Conservation (phyloP, 2,329 filamentous ascomycete genomes). For the Ophiostoma ulmi region DNA sequence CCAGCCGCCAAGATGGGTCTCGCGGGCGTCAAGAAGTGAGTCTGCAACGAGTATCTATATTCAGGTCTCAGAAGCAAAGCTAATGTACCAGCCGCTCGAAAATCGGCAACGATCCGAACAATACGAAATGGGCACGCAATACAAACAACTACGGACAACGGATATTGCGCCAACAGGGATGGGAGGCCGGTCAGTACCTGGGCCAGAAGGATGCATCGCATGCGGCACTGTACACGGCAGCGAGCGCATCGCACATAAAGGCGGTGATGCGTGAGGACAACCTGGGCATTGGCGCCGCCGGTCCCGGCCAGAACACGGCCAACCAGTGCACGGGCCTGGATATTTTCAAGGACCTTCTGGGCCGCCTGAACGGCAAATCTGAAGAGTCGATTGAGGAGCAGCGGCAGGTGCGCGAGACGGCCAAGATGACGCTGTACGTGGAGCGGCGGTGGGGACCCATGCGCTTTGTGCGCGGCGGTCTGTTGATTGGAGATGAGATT, state of each 20-base stretch:
- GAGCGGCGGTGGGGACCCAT: constrained; percentile 72
- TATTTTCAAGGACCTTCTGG: constrained; percentile 78
- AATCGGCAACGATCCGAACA: constrained; percentile 88
- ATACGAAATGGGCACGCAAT: constrained; percentile 84
- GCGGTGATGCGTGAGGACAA: constrained; percentile 86
- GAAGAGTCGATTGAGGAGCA: constrained; percentile 68
- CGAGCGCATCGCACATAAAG: constrained; percentile 79
- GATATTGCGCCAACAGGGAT: constrained; percentile 83
- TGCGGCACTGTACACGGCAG: constrained; percentile 68
- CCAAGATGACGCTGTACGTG: constrained; percentile 68
- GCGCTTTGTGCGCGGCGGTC: constrained; percentile 82
- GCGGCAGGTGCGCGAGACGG: constrained; percentile 60
- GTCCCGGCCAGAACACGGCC: constrained; percentile 51
- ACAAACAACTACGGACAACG: constrained; percentile 81
- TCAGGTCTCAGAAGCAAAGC: not conserved
- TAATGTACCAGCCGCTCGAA: constrained; percentile 41
- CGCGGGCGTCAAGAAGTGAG: constrained; percentile 61
- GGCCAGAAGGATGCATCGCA: constrained; percentile 73
- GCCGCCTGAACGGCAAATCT: constrained; percentile 81
- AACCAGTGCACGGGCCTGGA: constrained; percentile 80
- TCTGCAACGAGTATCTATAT: not conserved
- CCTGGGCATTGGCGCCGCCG: constrained; percentile 78
- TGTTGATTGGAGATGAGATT: constrained; percentile 50
- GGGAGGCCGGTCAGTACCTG: constrained; percentile 78
- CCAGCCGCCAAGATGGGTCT: constrained; percentile 55